Base-by-base conservation (phyloP, 2,329 filamentous ascomycete genomes). In the Penicillium oxalicum region DNA sequence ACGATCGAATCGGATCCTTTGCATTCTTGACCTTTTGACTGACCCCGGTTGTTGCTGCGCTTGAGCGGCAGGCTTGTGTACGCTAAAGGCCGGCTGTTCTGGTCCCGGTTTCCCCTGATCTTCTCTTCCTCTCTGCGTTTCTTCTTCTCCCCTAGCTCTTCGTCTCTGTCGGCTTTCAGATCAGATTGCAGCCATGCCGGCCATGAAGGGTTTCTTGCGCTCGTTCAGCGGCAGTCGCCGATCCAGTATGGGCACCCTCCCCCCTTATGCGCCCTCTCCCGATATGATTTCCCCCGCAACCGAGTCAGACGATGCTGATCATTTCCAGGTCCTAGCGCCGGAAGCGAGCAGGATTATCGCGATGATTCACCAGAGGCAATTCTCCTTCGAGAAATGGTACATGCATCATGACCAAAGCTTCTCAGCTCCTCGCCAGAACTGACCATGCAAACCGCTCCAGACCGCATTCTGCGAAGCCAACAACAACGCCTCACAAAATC, bases 401-500 rank as follows among this genome's bases (percentile, higher is more conserved):
- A 70, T 61, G 9, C 32, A 42, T 33, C 43, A 18, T 11, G 9
- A 24, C 45, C 18, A 24, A 28, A 50, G 37, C 43, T 12, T n/a
- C 18, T 27, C 13, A 37, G 9, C 26, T 42, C 35, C 45, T 34
- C 45, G 49, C 29, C 29, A 11, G 11, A 33, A 51, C 50, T 49
- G 27, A 44, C 7, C 39, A 18, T 18, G 29, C 38, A 25, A 32
- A 25, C 35, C 33, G 33, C 44, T 32, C 34, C 48, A 91, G 87
- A 86, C 78, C 76, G 77, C 82, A 39, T 95, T 95, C 67, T 94
- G 88, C 76, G 86, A 91, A 70, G 85, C 86, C 43, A 82, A 81
- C 54, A 60, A 54, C 28, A 60, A 54, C 28, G 77, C 79, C 45
- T 74, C 79, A 49, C 78, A 80, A 62, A 72, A 75, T 56, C 69